These are phyloP conservation scores for Gaultheria prostrata DNA, from an alignment of 148 eudicot species.

Conservation along the genomic window DNA sequence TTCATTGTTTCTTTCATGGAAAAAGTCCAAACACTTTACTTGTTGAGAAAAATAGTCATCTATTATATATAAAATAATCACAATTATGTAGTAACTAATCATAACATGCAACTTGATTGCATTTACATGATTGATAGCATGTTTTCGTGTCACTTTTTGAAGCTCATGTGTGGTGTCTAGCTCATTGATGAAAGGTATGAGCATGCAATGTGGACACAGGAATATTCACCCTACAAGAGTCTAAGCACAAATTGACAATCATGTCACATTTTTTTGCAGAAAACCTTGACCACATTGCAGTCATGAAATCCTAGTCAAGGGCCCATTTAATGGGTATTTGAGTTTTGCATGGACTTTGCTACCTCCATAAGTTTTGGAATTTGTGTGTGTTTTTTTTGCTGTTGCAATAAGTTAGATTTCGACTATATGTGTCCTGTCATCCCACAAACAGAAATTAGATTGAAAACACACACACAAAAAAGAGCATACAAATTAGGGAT, in stretches of 20 bases:
- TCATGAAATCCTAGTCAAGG: neutral
- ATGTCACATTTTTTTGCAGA: neutral
- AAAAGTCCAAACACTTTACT: neutral
- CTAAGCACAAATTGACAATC: neutral
- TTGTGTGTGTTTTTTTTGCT: too few species aligned
- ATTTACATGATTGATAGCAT: neutral
- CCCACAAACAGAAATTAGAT: too few species aligned
- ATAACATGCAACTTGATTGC: neutral
- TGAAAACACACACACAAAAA: too few species aligned
- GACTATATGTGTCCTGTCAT: too few species aligned
- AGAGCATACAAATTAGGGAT: too few species aligned
- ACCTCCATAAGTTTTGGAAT: neutral
- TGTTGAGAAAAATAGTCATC: neutral
- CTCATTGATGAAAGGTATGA: neutral
- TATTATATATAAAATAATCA: neutral
- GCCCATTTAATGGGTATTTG: neutral
- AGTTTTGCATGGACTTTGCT: neutral
- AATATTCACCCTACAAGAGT: constrained; percentile 3
- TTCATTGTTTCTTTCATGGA: neutral
- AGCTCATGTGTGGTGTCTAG: constrained; percentile 2
- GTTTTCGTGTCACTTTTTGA: neutral
- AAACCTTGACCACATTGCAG: neutral
- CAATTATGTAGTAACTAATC: neutral
- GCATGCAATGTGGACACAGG: neutral
- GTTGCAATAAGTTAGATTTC: too few species aligned